These are phyloP conservation scores for Fusarium longipes DNA, from an alignment of 2,329 filamentous ascomycete species.

Conservation along the genomic window DNA sequence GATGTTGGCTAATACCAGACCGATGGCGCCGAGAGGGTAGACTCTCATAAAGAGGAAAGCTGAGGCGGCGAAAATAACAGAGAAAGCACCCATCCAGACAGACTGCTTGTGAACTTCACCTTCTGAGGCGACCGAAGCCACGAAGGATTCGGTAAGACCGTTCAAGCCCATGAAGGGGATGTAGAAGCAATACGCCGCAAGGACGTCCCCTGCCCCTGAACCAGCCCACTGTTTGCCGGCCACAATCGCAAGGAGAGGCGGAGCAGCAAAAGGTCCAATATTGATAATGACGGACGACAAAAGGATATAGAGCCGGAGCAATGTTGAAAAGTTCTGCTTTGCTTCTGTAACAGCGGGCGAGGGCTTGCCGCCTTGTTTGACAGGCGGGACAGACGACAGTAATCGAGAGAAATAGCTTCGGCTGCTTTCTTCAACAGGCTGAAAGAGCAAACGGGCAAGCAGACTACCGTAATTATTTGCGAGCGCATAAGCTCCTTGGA, in stretches of 20 bases:
- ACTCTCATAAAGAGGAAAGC: slow-evolving; percentile 81
- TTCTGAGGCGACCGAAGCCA: slow-evolving; percentile 84
- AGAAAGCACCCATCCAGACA: slow-evolving; percentile 86
- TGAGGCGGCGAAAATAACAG: slow-evolving; percentile 76
- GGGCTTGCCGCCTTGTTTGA: slow-evolving; percentile 33
- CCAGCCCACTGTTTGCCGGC: slow-evolving; percentile 81
- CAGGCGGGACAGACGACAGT: slow-evolving; percentile 58
- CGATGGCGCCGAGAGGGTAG: slow-evolving; percentile 76
- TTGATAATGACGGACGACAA: slow-evolving; percentile 75
- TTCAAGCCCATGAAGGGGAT: slow-evolving; percentile 93
- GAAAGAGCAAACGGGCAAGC: slow-evolving; percentile 87
- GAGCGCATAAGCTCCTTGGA: slow-evolving; percentile 91
- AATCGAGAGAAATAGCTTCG: slow-evolving; percentile 89
- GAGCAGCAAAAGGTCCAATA: slow-evolving; percentile 80
- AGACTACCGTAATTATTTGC: slow-evolving; percentile 96
- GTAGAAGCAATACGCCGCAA: slow-evolving; percentile 89
- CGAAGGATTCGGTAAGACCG: slow-evolving; percentile 91
- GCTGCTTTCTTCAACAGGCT: slow-evolving; percentile 94
- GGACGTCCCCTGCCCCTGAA: slow-evolving; percentile 77
- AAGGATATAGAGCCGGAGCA: slow-evolving; percentile 80
- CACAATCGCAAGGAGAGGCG: slow-evolving; percentile 77
- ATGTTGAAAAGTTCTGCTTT: slow-evolving; percentile 65
- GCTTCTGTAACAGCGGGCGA: slow-evolving; percentile 54
- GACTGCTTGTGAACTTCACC: slow-evolving; percentile 81
- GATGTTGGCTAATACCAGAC: slow-evolving; percentile 86